A percentile compares a stretch with the other conserved stretches of the same genome.
phyloP scores from a whole-genome alignment of 805 yeast genomes.

The Saccharomycopsis schoenii region DNA sequence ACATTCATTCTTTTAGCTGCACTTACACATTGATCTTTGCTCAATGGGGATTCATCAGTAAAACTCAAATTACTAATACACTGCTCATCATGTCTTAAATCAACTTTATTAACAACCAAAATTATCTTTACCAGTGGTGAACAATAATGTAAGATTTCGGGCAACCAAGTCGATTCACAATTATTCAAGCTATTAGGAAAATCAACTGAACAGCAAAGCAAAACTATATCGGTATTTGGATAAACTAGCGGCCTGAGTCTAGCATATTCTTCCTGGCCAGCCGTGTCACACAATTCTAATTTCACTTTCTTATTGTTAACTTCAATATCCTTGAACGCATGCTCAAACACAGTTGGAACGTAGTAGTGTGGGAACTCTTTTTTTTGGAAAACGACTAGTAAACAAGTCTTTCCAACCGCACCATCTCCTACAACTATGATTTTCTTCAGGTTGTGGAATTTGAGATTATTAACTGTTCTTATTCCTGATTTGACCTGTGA shows the following conservation, averaged over 20 bases:
- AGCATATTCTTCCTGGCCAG: constrained; percentile 98
- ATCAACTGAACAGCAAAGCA: constrained; percentile 92
- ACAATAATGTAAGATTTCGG: constrained; percentile 31
- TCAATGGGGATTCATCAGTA: constrained; percentile 13
- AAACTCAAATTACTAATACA: constrained; percentile 10
- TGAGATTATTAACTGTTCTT: background rate
- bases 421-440: constrained; percentile 34
- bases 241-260: constrained; percentile 85
- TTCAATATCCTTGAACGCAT: constrained; percentile 37
- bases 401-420: constrained; percentile 34
- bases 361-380: constrained; percentile 32
- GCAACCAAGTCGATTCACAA: constrained; percentile 29
- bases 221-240: constrained; percentile 91
- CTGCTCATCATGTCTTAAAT: constrained; percentile 12
- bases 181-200: constrained; percentile 89
- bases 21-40: constrained; percentile 41
- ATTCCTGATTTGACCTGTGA: background rate
- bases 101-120: constrained; percentile 19
- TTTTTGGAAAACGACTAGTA: constrained; percentile 29
- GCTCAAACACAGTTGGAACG: constrained; percentile 36
- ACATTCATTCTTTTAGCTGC: constrained; percentile 78
- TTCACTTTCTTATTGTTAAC: constrained; percentile 31
- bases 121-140: constrained; percentile 21
- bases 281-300: constrained; percentile 40
- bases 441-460: constrained; percentile 18